A percentile compares a stretch with the other conserved stretches of the same genome.
Evolutionary conservation across 805 yeast species (phyloP).

Genomic region (Cyberlindnera samutprakarnensis): DNA sequence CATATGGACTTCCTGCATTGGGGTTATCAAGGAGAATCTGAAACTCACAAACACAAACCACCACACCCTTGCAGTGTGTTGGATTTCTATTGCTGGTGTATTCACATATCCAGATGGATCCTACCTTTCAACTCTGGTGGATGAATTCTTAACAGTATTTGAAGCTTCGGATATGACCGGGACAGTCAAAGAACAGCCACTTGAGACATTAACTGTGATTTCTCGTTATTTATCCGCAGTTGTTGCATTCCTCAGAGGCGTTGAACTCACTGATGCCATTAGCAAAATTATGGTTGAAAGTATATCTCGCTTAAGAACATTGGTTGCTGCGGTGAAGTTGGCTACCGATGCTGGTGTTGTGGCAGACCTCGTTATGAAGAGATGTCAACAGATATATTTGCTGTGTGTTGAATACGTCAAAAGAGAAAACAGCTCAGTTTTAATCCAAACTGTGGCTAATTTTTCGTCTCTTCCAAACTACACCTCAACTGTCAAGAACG

Average conservation of each 20-base stretch:
- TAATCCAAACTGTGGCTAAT: constrained; percentile 31
- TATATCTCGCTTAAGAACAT: constrained; percentile 13
- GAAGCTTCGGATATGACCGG: constrained; percentile 33
- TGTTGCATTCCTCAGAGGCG: constrained; percentile 36
- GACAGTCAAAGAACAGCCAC: constrained; percentile 1
- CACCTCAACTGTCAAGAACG: constrained; percentile 11
- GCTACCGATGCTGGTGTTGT: constrained; percentile 1
- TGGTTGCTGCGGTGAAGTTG: constrained; percentile 7
- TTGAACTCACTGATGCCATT: constrained; percentile 36
- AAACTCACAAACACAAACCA: constrained; percentile 26
- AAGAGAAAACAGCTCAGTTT: constrained; percentile 20
- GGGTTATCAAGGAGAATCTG: constrained; percentile 27
- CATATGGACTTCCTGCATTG: constrained; percentile 35
- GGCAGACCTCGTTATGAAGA: constrained; percentile 29
- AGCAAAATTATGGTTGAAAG: constrained; percentile 39
- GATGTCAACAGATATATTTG: constrained; percentile 39
- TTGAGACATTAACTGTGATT: constrained; percentile 41
- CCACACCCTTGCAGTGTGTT: constrained; percentile 38
- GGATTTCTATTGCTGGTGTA: constrained; percentile 59
- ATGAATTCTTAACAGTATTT: constrained; percentile 60
- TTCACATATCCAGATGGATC: constrained; percentile 49
- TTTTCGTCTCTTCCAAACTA: constrained; percentile 32
- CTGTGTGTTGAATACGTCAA: constrained; percentile 21
- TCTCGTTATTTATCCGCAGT: constrained; percentile 54
- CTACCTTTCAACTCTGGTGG: constrained; percentile 45